A percentile compares a stretch with the other conserved stretches of the same genome.
Conservation (phyloP, 2,329 filamentous ascomycete species). For the Xylariaceae sp. region DNA sequence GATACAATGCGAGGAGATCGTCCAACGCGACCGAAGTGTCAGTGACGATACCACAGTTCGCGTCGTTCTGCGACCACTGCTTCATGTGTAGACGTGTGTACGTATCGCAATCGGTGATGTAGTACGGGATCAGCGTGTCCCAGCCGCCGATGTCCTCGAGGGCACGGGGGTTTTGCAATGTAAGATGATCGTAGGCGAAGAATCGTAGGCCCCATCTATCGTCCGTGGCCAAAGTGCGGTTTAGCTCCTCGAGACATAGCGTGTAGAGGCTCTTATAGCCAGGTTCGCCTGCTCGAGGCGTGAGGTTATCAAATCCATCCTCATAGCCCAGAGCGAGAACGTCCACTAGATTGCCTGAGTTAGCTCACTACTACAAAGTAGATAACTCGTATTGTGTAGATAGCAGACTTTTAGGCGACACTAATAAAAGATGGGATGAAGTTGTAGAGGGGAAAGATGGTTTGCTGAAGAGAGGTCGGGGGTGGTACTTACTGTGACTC, state of each 20-base stretch:
- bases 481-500: constrained; percentile 50
- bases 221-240: constrained; percentile 40
- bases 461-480: not conserved
- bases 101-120: constrained; percentile 64
- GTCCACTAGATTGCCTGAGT: constrained; percentile 47
- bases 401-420: no score
- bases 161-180: constrained; percentile 61
- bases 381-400: no score
- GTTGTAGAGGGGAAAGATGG: no score
- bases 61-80: constrained; percentile 50
- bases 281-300: constrained; percentile 40
- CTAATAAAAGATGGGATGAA: no score
- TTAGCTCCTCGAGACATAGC: constrained; percentile 47
- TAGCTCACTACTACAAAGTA: not conserved
- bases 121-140: constrained; percentile 65
- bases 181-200: constrained; percentile 65
- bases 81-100: constrained; percentile 56
- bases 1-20: constrained; percentile 54
- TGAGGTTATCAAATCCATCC: constrained; percentile 45
- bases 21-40: constrained; percentile 54
- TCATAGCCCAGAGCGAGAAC: constrained; percentile 55
- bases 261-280: constrained; percentile 53
- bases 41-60: constrained; percentile 50
- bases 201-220: constrained; percentile 59
- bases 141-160: constrained; percentile 60